These are phyloP conservation scores for Macrophomina phaseolina DNA, from an alignment of 2,329 filamentous ascomycete genomes.

Conservation along the genomic window DNA sequence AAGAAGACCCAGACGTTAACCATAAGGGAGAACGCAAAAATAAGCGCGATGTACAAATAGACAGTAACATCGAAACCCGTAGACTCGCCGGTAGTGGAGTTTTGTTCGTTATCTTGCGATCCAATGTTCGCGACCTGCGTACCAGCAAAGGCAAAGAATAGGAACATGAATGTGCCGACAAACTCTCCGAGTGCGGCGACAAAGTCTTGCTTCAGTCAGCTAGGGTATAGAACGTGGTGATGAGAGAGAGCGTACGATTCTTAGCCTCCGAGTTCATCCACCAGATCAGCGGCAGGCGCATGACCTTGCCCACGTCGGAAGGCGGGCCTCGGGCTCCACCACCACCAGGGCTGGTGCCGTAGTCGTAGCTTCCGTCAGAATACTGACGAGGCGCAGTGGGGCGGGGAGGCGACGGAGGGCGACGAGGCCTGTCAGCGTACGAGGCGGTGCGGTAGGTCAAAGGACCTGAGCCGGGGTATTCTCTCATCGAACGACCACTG, in stretches of 20 bases:
- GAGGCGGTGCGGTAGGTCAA: background rate
- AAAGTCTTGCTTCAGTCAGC: slow-evolving; percentile 32
- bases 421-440: slow-evolving; percentile 1
- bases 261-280: slow-evolving; percentile 46
- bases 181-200: slow-evolving; percentile 46
- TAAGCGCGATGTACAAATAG: slow-evolving; percentile 44
- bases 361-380: slow-evolving; percentile 14
- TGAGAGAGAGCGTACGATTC: slow-evolving; percentile 36
- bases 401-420: background rate
- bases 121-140: slow-evolving; percentile 45
- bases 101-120: slow-evolving; percentile 31
- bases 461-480: slow-evolving; percentile 4
- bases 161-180: slow-evolving; percentile 48
- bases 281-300: slow-evolving; percentile 42
- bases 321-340: slow-evolving; percentile 4
- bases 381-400: background rate
- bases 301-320: slow-evolving; percentile 31
- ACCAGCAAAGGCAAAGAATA: slow-evolving; percentile 48
- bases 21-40: slow-evolving; percentile 46
- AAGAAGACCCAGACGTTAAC: slow-evolving; percentile 50
- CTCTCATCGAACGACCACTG: background rate
- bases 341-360: background rate
- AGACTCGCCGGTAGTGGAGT: slow-evolving; percentile 33
- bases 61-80: slow-evolving; percentile 33
- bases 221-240: background rate